Evolutionary conservation across 2,329 filamentous ascomycete species (phyloP).

Genomic region (Neoascochyta sp.): DNA sequence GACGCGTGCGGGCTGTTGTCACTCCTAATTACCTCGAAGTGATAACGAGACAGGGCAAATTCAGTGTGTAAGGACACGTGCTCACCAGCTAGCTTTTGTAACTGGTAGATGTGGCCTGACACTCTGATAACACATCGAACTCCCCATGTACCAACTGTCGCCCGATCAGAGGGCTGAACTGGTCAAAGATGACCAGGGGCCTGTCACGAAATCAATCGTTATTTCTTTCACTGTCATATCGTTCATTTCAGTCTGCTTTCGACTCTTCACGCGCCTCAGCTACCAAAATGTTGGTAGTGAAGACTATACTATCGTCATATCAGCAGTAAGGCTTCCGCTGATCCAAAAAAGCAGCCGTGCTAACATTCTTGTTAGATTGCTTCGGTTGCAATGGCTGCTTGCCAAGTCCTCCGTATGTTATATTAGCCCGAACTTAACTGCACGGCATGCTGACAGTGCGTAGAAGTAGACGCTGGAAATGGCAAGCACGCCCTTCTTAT

Average conservation of each 20-base stretch:
- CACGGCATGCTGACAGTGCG: slow-evolving; percentile 1
- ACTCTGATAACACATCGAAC: not conserved
- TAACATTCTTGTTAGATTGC: slow-evolving; percentile 6
- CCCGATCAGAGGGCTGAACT: slow-evolving; percentile 16
- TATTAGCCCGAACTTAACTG: not conserved
- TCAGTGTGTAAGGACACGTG: too few relatives aligned
- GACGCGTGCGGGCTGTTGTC: too few relatives aligned
- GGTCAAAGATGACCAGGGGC: slow-evolving; percentile 15
- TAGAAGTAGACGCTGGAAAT: slow-evolving; percentile 19
- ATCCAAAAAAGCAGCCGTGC: too few relatives aligned
- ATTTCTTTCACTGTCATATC: slow-evolving; percentile 18
- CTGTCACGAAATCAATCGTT: slow-evolving; percentile 13
- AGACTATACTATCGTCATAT: slow-evolving; percentile 18
- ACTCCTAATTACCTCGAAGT: too few relatives aligned
- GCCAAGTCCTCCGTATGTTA: slow-evolving; percentile 18
- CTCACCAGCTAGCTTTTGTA: too few relatives aligned
- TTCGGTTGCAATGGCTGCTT: slow-evolving; percentile 9
- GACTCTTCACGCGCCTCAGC: slow-evolving; percentile 19
- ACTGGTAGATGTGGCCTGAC: not conserved
- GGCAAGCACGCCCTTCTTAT: slow-evolving; percentile 25
- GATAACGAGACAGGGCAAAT: too few relatives aligned
- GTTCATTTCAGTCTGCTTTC: slow-evolving; percentile 17
- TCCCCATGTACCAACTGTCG: slow-evolving; percentile 13
- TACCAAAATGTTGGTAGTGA: slow-evolving; percentile 18
- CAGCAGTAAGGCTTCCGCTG: slow-evolving; percentile 11